Evolutionary conservation across 2,329 filamentous ascomycete genomes (phyloP).

Genomic region (Calonectria pseudoreteaudii): DNA sequence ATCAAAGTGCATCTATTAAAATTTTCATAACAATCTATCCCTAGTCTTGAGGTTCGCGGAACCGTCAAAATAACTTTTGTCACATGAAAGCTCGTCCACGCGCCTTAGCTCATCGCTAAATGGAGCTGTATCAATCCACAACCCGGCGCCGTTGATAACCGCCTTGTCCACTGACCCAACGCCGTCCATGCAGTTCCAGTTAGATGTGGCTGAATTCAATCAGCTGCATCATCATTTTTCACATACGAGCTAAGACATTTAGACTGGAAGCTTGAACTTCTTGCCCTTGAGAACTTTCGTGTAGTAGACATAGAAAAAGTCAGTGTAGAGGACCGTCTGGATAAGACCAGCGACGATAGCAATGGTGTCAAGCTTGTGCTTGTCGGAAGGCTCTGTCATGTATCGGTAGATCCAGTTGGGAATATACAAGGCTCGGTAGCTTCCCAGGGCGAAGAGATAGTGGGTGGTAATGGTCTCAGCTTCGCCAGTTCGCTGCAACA

Average conservation of each 20-base stretch:
- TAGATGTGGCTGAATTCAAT: constrained; percentile 7
- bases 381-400: constrained; percentile 69
- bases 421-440: constrained; percentile 95
- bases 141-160: constrained; percentile 44
- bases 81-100: constrained; percentile 6
- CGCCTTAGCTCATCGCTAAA: constrained; percentile 10
- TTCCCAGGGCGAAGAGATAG: constrained; percentile 93
- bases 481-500: constrained; percentile 97
- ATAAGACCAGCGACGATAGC: constrained; percentile 89
- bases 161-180: constrained; percentile 44
- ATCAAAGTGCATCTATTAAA: constrained; percentile 7
- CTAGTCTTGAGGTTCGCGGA: not conserved
- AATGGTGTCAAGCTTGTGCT: constrained; percentile 84
- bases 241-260: constrained; percentile 44
- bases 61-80: constrained; percentile 11
- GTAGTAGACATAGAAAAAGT: constrained; percentile 99
- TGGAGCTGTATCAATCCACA: constrained; percentile 34
- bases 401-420: constrained; percentile 98
- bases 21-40: constrained; percentile 20
- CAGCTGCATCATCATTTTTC: constrained; percentile 2
- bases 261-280: constrained; percentile 89
- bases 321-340: constrained; percentile 95
- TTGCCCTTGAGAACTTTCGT: constrained; percentile 92
- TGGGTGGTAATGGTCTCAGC: constrained; percentile 99
- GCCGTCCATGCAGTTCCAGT: constrained; percentile 47